Percentiles rank a stretch among this genome's conserved stretches.
These are phyloP conservation scores for Aspergillus pseudoviridinutans DNA, from an alignment of 2,329 filamentous ascomycete genomes.

Conservation along the genomic window DNA sequence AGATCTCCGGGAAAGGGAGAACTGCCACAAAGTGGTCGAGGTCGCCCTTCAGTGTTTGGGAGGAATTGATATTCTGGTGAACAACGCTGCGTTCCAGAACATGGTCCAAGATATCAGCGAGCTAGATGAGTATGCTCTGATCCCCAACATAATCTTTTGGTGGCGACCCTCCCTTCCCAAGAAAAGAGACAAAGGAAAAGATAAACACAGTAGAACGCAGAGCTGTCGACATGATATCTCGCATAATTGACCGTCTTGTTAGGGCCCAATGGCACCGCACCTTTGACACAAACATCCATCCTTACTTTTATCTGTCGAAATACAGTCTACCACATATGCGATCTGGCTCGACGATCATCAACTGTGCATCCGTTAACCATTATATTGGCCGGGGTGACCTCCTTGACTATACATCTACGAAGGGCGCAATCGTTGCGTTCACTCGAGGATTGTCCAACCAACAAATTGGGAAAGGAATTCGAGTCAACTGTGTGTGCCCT, in stretches of 20 bases:
- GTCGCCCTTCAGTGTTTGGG: slow-evolving; percentile 63
- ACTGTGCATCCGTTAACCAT: slow-evolving; percentile 78
- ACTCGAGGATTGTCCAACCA: slow-evolving; percentile 75
- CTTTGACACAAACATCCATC: slow-evolving; percentile 79
- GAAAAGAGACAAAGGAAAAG: neutral
- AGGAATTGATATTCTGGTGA: slow-evolving; percentile 61
- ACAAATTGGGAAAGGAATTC: slow-evolving; percentile 66
- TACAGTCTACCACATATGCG: slow-evolving; percentile 72
- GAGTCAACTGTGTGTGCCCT: slow-evolving; percentile 72
- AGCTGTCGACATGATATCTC: neutral
- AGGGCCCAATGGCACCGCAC: slow-evolving; percentile 75
- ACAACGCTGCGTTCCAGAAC: slow-evolving; percentile 74
- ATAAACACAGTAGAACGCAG: neutral
- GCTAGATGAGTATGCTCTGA: slow-evolving; percentile 55
- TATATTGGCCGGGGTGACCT: slow-evolving; percentile 77
- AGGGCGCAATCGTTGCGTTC: slow-evolving; percentile 72
- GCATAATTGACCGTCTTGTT: neutral
- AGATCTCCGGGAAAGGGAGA: slow-evolving; percentile 62
- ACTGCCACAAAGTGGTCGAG: slow-evolving; percentile 67
- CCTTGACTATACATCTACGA: slow-evolving; percentile 74
- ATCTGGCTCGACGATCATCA: slow-evolving; percentile 73
- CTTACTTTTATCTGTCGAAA: slow-evolving; percentile 76
- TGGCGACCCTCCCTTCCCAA: neutral
- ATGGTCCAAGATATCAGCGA: slow-evolving; percentile 68
- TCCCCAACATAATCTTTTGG: neutral